Evolutionary conservation across 441 rosid genomes (phyloP).

Genomic region (Mallotus repandus): DNA sequence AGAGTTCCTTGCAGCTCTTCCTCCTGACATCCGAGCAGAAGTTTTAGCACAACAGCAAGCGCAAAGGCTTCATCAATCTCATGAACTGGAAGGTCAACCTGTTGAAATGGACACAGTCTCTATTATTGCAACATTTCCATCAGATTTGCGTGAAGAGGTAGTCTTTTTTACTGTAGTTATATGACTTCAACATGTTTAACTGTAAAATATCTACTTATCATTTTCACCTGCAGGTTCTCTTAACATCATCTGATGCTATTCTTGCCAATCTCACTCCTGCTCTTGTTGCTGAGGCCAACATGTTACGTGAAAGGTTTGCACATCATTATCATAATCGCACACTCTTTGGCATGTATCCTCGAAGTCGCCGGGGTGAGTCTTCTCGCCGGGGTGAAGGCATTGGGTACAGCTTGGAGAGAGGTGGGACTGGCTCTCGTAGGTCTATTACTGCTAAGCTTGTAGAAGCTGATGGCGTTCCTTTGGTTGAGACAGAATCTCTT

Average conservation of each 20-base stretch:
- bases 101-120: conserved; percentile 99
- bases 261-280: conserved; percentile 99
- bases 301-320: conserved; percentile 98
- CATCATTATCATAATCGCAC: conserved; percentile 84
- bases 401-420: conserved; percentile 66
- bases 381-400: conserved; percentile 85
- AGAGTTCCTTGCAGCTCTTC: conserved; percentile 99
- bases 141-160: conserved; percentile 98
- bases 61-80: conserved; percentile 89
- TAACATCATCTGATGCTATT: conserved; percentile 96
- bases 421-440: conserved; percentile 66
- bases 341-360: conserved; percentile 91
- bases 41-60: conserved; percentile 97
- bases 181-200: conserved; percentile 10
- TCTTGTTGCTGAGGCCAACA: conserved; percentile 97
- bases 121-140: conserved; percentile 96
- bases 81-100: conserved; percentile 99
- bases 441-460: conserved; percentile 61
- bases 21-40: conserved; percentile 95
- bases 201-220: background rate
- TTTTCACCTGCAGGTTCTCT: conserved; percentile 64
- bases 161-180: conserved; percentile 10
- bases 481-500: conserved; percentile 78
- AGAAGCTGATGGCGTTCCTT: conserved; percentile 93
- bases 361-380: conserved; percentile 94